Conservation (phyloP, 495 filamentous ascomycete genomes). For the Penicillium atrosanguineum region DNA sequence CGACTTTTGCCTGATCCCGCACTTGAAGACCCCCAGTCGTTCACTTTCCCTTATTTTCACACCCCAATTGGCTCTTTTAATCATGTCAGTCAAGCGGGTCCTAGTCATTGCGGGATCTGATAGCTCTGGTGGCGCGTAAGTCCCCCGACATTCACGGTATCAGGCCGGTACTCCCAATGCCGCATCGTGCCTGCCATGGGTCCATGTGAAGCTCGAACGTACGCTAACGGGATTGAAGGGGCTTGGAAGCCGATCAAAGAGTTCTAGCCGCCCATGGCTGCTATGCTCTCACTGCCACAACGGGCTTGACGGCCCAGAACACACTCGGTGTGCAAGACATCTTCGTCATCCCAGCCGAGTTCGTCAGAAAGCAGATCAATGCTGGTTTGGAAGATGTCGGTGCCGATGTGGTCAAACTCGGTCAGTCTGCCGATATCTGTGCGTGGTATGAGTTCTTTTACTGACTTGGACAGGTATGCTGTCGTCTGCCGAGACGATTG, state of each 20-base stretch:
- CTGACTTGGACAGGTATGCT: slow-evolving; percentile 70
- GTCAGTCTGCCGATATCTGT: slow-evolving; percentile 42
- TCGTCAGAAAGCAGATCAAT: slow-evolving; percentile 81
- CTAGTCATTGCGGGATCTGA: slow-evolving; percentile 85
- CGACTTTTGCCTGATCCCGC: slow-evolving; percentile 4
- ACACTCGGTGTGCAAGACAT: slow-evolving; percentile 81
- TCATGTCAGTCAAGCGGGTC: slow-evolving; percentile 53
- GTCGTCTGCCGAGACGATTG: slow-evolving; percentile 72
- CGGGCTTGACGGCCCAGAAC: slow-evolving; percentile 92
- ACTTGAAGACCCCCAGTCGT: background rate
- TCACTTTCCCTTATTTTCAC: slow-evolving; percentile 41
- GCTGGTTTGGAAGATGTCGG: slow-evolving; percentile 79
- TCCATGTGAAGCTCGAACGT: background rate
- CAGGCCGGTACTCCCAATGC: background rate
- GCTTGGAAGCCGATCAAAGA: slow-evolving; percentile 96
- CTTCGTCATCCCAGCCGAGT: slow-evolving; percentile 72
- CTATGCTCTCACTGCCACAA: slow-evolving; percentile 97
- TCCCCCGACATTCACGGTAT: slow-evolving; percentile 3
- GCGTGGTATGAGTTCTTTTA: background rate
- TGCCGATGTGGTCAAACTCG: slow-evolving; percentile 87
- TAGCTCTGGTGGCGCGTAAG: slow-evolving; percentile 84
- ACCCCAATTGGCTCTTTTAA: slow-evolving; percentile 14
- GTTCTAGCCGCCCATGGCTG: slow-evolving; percentile 87
- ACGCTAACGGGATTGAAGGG: slow-evolving; percentile 48
- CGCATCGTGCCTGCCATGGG: background rate